These are phyloP conservation scores for Xylaria sp. DNA, from an alignment of 2,329 filamentous ascomycete genomes.

Conservation along the genomic window DNA sequence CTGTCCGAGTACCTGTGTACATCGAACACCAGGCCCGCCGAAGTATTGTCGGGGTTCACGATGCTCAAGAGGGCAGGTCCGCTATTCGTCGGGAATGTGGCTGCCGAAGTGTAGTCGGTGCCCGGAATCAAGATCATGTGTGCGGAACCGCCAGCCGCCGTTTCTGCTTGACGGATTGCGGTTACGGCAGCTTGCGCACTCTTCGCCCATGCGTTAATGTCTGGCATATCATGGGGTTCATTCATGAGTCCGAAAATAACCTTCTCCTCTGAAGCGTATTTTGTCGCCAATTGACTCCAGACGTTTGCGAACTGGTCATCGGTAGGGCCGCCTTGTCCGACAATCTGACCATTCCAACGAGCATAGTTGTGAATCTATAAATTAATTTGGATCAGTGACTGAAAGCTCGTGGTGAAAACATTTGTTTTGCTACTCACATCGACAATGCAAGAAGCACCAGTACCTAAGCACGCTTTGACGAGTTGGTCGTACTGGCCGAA, in stretches of 20 bases:
- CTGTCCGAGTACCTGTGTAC: slow-evolving; percentile 58
- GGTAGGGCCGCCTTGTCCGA: slow-evolving; percentile 73
- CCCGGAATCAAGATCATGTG: slow-evolving; percentile 64
- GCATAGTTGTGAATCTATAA: slow-evolving; percentile 52
- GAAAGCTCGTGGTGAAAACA: neutral
- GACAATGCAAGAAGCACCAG: slow-evolving; percentile 62
- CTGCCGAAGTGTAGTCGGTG: slow-evolving; percentile 56
- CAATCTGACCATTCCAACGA: slow-evolving; percentile 69
- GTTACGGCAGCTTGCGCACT: slow-evolving; percentile 56
- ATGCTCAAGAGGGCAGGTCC: slow-evolving; percentile 55
- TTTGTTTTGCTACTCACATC: slow-evolving; percentile 50
- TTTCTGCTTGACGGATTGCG: slow-evolving; percentile 38
- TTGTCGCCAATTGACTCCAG: slow-evolving; percentile 68
- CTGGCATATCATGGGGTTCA: slow-evolving; percentile 58
- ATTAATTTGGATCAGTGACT: slow-evolving; percentile 7
- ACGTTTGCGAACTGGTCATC: slow-evolving; percentile 68
- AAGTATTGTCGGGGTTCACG: slow-evolving; percentile 57
- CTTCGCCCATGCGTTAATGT: slow-evolving; percentile 59
- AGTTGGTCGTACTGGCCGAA: slow-evolving; percentile 60
- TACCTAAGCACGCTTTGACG: slow-evolving; percentile 60
- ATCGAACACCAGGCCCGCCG: slow-evolving; percentile 57
- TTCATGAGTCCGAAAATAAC: slow-evolving; percentile 76
- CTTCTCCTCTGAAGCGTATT: slow-evolving; percentile 65
- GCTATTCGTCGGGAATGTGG: slow-evolving; percentile 51
- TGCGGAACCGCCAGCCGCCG: slow-evolving; percentile 19